Evolutionary conservation across 108 stramenopile species (phyloP), one percentile per base, ranked within the genome.

Genomic region (Heterococcus sp.): DNA sequence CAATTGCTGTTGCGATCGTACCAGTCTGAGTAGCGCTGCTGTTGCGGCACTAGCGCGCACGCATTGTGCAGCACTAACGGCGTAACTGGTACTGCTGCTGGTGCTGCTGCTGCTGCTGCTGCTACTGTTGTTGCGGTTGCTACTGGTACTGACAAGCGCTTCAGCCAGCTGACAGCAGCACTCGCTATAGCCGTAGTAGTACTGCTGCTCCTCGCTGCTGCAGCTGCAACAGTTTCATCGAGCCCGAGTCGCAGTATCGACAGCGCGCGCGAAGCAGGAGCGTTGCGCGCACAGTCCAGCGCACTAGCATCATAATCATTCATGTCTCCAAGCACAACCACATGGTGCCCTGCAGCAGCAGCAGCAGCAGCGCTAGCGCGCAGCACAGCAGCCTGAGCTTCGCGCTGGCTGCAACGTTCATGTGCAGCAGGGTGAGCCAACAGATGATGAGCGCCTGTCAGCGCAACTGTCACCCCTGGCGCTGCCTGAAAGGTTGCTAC

Each of bases 361-460:
- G 38, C 26, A 11, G 31, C 70, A 2, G 36, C 70, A 2, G 38
- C 70, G 37, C n/a, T 32, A 2, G 8, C 70, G 31, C 70, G 29
- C 70, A 71, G 8, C 70, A 71, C 70, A 35, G 33, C 26, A 11
- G 70, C 70, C 32, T 71, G 70, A 2, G 70, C 70, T 37, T 71
- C 70, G 31, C 70, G 29, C 33, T 28, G 31, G 21, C 37, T 37
- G 33, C 70, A 71, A 3, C 70, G 29, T 37, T 71, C 32, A 8
- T n/a, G n/a, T 3, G 28, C 8, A 21, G 3, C 32, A 2, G 70
- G 70, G 8, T 32, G 70, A 11, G 70, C 70, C 70, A 71, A n/a
- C 29, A 71, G 33, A n/a, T 71, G 70, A 28, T 58, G 14, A 8
- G 14, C 46, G 14, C 46, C 46, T 14, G 21, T 14, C 46, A 58